Evolutionary conservation across 805 yeast genomes (phyloP), one percentile per base, ranked within the genome.

Genomic region (Tetrapisispora phaffii): DNA sequence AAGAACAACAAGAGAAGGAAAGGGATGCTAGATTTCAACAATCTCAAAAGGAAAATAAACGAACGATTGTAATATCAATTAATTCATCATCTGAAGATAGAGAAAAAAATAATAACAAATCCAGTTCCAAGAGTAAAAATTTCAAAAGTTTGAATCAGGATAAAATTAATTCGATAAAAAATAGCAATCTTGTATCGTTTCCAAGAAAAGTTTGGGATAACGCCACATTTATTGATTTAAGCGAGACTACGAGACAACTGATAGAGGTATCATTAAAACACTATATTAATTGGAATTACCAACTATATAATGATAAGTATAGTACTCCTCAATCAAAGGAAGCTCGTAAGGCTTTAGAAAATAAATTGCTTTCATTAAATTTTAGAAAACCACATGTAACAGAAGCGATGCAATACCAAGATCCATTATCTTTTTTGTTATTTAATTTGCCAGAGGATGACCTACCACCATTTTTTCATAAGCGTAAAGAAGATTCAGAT

Each of bases 391-490:
- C 74, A 1, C 97, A 89, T 58, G 76, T 82, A 1, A 63, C 67
- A 1, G 97, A 90, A 56, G 79, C 96, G 0, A 64, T 85, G 39
- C 65, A 68, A 23, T 85, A 85, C 56, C 59, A 58, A 42, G 74
- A 70, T 51, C 72, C 74, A 1, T 44, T 70, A 7, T 68, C 73
- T 0, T 69, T 66, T 69, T 72, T 90, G 17, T 65, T 90, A 10
- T 80, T 89, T 52, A 93, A 90, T 56, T 76, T 90, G 3, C 97
- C 97, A 0, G 97, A 93, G 50, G 97, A 89, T 58, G 98, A 90
- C 56, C 67, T 90, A 28, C 98, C 98, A 0, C 52, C 65, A 0
- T 67, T 71, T 39, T 84, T 84, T 55, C 71, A 73, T 16, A 78
- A 80, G 48, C 66, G 76, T 34, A 71, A 73, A 20, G 72, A 72